These are phyloP conservation scores for Hebeloma cylindrosporum DNA, from an alignment of 768 basidiomycete species.

Conservation along the genomic window DNA sequence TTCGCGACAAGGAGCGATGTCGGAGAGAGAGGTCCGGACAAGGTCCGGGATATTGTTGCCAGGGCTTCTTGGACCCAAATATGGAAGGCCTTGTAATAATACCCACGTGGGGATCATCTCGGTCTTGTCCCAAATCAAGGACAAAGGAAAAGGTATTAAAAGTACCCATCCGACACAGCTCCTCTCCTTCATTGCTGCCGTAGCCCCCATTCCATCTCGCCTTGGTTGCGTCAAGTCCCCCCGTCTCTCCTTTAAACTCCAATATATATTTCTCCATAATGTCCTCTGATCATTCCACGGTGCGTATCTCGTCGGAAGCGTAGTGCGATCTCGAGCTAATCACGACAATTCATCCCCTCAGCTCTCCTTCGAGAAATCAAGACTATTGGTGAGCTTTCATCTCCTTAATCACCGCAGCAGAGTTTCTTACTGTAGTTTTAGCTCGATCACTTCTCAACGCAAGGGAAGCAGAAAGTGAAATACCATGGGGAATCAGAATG, in stretches of 20 bases:
- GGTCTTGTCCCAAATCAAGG: conserved; percentile 30
- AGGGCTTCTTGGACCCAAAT: conserved; percentile 23
- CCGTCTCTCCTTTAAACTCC: conserved; percentile 11
- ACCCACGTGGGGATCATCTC: conserved; percentile 28
- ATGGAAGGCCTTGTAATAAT: conserved; percentile 29
- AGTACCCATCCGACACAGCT: conserved; percentile 10
- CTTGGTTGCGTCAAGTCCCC: conserved; percentile 8
- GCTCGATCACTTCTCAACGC: conserved; percentile 26
- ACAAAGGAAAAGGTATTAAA: conserved; percentile 26
- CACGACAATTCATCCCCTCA: conserved; percentile 10
- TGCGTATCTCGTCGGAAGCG: conserved; percentile 18
- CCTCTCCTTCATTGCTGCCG: conserved; percentile 15
- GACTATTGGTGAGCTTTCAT: conserved; percentile 21
- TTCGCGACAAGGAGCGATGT: neutral
- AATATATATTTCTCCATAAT: conserved; percentile 20
- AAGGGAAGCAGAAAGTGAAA: conserved; percentile 63
- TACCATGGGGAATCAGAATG: conserved; percentile 60
- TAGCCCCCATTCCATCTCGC: conserved; percentile 13
- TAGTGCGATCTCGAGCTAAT: conserved; percentile 10
- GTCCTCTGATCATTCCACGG: conserved; percentile 41
- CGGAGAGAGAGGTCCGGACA: conserved; percentile 2
- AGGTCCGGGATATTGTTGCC: conserved; percentile 10
- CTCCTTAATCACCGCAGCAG: neutral
- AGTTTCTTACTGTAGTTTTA: conserved; percentile 7
- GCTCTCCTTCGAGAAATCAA: conserved; percentile 26